These are phyloP conservation scores for Microcera coccophila DNA, from an alignment of 2,329 filamentous ascomycete genomes.

Conservation along the genomic window DNA sequence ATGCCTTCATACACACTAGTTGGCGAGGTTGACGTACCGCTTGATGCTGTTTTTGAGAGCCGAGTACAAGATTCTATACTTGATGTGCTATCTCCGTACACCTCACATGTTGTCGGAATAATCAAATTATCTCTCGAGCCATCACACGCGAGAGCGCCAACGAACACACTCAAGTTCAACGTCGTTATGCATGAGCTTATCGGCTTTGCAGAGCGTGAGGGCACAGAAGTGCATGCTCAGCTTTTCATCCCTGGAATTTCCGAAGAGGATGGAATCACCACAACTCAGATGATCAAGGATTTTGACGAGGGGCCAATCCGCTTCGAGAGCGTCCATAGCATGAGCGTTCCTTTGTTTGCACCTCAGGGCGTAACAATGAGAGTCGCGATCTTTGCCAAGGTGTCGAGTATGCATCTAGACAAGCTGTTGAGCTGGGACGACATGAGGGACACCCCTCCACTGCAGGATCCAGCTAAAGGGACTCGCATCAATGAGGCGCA, in stretches of 20 bases:
- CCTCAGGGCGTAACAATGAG: conserved; percentile 71
- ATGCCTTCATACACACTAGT: conserved; percentile 91
- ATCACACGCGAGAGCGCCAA: conserved; percentile 86
- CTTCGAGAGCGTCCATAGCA: conserved; percentile 97
- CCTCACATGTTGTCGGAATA: conserved; percentile 83
- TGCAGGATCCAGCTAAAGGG: conserved; percentile 51
- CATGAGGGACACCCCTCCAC: conserved; percentile 75
- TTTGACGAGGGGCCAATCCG: conserved; percentile 91
- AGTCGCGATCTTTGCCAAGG: conserved; percentile 86
- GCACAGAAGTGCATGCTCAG: conserved; percentile 91
- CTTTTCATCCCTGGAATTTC: conserved; percentile 91
- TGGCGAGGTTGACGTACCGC: conserved; percentile 86
- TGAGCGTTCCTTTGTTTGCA: conserved; percentile 78
- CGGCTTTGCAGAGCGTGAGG: conserved; percentile 92
- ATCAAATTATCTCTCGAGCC: conserved; percentile 88
- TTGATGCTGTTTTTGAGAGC: conserved; percentile 90
- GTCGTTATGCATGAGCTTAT: conserved; percentile 96
- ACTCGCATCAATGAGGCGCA: conserved; percentile 84
- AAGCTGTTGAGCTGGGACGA: conserved; percentile 98
- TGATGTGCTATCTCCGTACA: conserved; percentile 89
- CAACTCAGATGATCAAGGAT: conserved; percentile 87
- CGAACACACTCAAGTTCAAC: conserved; percentile 93
- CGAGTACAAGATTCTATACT: conserved; percentile 90
- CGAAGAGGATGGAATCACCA: conserved; percentile 86
- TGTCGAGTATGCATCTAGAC: conserved; percentile 90